Base-by-base conservation (phyloP, 176 grass and related monocot species). In the Eleusine indica region DNA sequence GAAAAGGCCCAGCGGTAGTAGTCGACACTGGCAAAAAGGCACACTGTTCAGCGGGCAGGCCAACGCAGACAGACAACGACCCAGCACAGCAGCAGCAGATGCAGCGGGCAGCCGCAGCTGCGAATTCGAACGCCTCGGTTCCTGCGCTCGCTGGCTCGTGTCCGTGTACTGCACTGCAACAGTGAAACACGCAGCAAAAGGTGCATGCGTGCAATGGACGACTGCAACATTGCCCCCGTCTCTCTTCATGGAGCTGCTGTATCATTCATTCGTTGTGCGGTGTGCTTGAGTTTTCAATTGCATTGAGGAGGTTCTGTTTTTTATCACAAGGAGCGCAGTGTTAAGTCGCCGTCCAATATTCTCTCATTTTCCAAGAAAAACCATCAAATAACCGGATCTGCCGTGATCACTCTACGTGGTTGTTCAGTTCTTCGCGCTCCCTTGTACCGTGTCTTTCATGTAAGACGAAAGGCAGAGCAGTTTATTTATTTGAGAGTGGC, bases 41-140 rank as follows among this genome's bases (percentile, higher is more conserved):
- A 19, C 48, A 1, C 48, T 38, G 43, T 38, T 53, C 18, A 54
- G 29, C 19, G 53, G 19, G 10, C 70, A 73, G 22, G 22, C 44
- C 70, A 16, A 30, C 21, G 15, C 16, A 4, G 2, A 9, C n/a
- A 22, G 22, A 6, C 9, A 65, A 47, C 44, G 7, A 6, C 44
- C 44, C 44, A 11, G 28, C 63, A 16, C 14, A 35, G 32, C 29
- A 4, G 46, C 30, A 9, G 35, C 12, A 68, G 3, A 40, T 39
- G 37, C 66, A 40, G 37, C 37, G 65, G 29, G 43, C 70, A 8
- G 44, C 46, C 19, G 22, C 44, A 16, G 57, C 75, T 6, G 75
- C 75, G 12, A 78, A 47, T 78, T 66, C 18, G 76, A 78, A 48
- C 76, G 76, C 76, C 6, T 78, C 1, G 42, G 61, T 48, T 66